Percentiles rank a stretch among this genome's conserved stretches.
Conservation (phyloP, 495 filamentous ascomycete genomes). For the Parachaetomium inaequale region DNA sequence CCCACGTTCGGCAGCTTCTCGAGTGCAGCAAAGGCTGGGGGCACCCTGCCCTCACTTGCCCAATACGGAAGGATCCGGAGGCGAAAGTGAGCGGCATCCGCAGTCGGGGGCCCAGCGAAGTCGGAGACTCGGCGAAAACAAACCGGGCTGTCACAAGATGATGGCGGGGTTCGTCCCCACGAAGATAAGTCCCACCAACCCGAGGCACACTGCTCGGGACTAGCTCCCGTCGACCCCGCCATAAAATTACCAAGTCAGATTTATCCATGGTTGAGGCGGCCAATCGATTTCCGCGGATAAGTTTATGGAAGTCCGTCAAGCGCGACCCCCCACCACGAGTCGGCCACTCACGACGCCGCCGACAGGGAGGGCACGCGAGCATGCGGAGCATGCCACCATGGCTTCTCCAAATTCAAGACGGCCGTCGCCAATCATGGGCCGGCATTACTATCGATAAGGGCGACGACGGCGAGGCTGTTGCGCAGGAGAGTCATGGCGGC, state of each 20-base stretch:
- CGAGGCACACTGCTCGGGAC: constrained; percentile 6
- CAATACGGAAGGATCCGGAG: constrained; percentile 18
- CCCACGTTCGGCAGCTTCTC: background rate
- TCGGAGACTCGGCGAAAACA: constrained; percentile 21
- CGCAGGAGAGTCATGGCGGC: background rate
- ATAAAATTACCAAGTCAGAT: constrained; percentile 13
- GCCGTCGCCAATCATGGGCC: constrained; percentile 4
- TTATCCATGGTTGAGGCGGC: constrained; percentile 16
- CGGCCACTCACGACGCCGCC: background rate
- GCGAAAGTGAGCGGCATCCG: background rate
- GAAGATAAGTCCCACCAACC: constrained; percentile 1
- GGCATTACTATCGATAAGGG: constrained; percentile 5
- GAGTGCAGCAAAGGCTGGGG: constrained; percentile 3
- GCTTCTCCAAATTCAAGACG: background rate
- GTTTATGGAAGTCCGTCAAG: background rate
- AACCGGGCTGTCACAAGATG: constrained; percentile 11
- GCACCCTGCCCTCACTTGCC: constrained; percentile 10
- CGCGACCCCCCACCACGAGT: constrained; percentile 5
- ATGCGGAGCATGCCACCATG: constrained; percentile 1
- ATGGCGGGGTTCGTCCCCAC: background rate
- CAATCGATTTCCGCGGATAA: constrained; percentile 20
- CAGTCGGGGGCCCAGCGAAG: constrained; percentile 14
- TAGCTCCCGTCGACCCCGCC: constrained; percentile 21
- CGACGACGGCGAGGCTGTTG: background rate
- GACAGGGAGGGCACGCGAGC: constrained; percentile 12